Conservation (phyloP, 768 basidiomycete genomes). For the Mycena capillaripes region DNA sequence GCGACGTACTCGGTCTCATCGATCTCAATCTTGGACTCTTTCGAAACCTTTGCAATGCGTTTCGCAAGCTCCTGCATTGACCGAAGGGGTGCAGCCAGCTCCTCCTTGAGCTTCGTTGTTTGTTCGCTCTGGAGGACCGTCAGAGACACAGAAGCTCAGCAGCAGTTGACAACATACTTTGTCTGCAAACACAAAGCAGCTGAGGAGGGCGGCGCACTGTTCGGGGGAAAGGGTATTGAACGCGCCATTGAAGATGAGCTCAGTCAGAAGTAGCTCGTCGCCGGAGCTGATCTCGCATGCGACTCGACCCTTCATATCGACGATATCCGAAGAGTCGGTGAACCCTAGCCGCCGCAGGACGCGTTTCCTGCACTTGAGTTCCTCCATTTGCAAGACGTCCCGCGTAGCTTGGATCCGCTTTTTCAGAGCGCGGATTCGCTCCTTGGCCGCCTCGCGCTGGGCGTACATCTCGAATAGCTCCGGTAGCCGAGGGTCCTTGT, state of each 20-base stretch:
- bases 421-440: constrained; percentile 82
- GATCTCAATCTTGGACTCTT: constrained; percentile 90
- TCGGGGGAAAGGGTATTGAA: constrained; percentile 94
- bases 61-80: constrained; percentile 96
- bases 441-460: constrained; percentile 78
- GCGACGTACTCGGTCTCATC: constrained; percentile 96
- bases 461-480: constrained; percentile 86
- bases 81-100: constrained; percentile 91
- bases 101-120: constrained; percentile 88
- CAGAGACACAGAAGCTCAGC: not conserved
- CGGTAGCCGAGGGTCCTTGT: constrained; percentile 83
- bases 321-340: constrained; percentile 90
- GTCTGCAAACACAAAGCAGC: constrained; percentile 98
- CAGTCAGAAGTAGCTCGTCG: constrained; percentile 95
- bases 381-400: constrained; percentile 95
- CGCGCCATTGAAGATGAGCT: constrained; percentile 96
- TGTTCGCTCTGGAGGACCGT: constrained; percentile 79
- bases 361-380: constrained; percentile 95
- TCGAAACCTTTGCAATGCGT: constrained; percentile 96
- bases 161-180: constrained; percentile 67
- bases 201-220: constrained; percentile 93
- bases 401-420: constrained; percentile 91
- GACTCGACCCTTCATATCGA: constrained; percentile 97
- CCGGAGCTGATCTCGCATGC: constrained; percentile 99
- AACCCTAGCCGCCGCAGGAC: constrained; percentile 94